Percentiles rank a stretch among this genome's conserved stretches.
These are phyloP conservation scores for Lomentospora prolificans DNA, from an alignment of 2,329 filamentous ascomycete species.

Conservation along the genomic window DNA sequence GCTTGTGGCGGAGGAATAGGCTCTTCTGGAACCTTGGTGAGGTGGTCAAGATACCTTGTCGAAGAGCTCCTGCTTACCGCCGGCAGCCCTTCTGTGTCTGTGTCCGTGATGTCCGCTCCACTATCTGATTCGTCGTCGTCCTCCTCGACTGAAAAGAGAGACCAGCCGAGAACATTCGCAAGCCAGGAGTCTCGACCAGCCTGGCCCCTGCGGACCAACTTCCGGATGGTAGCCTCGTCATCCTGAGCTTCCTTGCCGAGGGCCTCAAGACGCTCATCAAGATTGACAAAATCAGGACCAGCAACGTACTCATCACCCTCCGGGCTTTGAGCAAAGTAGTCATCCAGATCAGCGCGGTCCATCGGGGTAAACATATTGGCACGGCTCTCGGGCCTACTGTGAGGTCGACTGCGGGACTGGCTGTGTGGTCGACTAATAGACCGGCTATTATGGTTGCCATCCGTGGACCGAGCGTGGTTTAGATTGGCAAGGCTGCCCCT, in stretches of 20 bases:
- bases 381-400: slow-evolving; percentile 35
- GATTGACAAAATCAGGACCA: slow-evolving; percentile 54
- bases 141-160: slow-evolving; percentile 52
- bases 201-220: slow-evolving; percentile 43
- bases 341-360: neutral
- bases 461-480: slow-evolving; percentile 23
- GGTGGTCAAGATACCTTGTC: slow-evolving; percentile 17
- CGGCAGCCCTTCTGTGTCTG: slow-evolving; percentile 14
- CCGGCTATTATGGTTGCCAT: slow-evolving; percentile 14
- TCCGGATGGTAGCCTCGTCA: slow-evolving; percentile 49
- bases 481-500: slow-evolving; percentile 33
- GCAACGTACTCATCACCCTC: slow-evolving; percentile 17
- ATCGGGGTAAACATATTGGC: neutral
- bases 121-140: slow-evolving; percentile 41
- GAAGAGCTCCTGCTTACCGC: slow-evolving; percentile 23
- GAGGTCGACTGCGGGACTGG: slow-evolving; percentile 37
- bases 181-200: slow-evolving; percentile 49
- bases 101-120: slow-evolving; percentile 22
- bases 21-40: slow-evolving; percentile 29
- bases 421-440: slow-evolving; percentile 19
- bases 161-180: slow-evolving; percentile 48
- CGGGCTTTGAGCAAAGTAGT: slow-evolving; percentile 3
- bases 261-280: slow-evolving; percentile 49
- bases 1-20: slow-evolving; percentile 36
- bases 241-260: slow-evolving; percentile 41